Conservation (phyloP, 1,139 yeast species). For the Yamadazyma dushanensis region DNA sequence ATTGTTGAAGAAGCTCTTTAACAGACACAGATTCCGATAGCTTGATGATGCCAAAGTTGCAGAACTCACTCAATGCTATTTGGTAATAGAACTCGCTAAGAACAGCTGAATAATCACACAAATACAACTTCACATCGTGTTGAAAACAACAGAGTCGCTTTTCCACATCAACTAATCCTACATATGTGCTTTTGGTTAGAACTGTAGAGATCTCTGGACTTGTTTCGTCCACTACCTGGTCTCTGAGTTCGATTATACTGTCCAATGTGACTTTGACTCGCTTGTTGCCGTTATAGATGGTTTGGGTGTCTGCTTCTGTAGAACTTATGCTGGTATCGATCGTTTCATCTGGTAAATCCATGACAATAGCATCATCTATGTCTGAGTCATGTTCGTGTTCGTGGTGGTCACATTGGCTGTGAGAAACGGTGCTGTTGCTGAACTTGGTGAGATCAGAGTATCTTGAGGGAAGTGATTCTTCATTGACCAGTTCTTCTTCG, state of each 20-base stretch:
- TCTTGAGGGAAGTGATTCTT: not conserved
- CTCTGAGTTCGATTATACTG: conserved; percentile 57
- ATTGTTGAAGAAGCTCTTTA: conserved; percentile 8
- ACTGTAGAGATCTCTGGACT: conserved; percentile 62
- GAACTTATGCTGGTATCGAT: conserved; percentile 1
- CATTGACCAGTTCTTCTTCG: conserved; percentile 3
- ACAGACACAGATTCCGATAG: conserved; percentile 34
- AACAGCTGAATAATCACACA: conserved; percentile 79
- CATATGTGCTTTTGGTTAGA: conserved; percentile 68
- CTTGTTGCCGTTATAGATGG: conserved; percentile 11
- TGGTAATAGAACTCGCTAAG: conserved; percentile 78
- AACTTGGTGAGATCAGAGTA: conserved; percentile 1
- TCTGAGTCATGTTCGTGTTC: not conserved
- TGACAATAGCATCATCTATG: not conserved
- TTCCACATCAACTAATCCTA: conserved; percentile 77
- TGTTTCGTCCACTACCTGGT: conserved; percentile 46
- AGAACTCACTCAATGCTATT: conserved; percentile 71
- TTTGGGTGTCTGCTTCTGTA: not conserved
- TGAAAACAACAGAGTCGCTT: conserved; percentile 80
- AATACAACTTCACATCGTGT: conserved; percentile 69
- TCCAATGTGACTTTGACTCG: conserved; percentile 47
- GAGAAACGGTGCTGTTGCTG: not conserved
- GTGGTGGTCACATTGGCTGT: not conserved
- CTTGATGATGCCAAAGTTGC: conserved; percentile 71
- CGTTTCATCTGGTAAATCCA: not conserved